Conservation (phyloP, 305 asterid species). For the Galium porrigens region DNA sequence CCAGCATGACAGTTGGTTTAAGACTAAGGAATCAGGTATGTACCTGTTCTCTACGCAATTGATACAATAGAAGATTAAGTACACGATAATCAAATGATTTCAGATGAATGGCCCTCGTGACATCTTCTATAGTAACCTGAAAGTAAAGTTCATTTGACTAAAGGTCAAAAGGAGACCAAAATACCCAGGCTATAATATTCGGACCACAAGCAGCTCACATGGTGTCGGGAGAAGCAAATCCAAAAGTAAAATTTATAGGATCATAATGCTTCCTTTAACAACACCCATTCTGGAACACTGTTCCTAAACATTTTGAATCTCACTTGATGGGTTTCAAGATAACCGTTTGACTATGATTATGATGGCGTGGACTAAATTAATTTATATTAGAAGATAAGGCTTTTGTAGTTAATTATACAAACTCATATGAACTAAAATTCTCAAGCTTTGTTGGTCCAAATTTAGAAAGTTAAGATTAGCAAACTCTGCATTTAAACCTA, state of each 20-base stretch:
- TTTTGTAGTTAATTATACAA: neutral
- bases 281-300: neutral
- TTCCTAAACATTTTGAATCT: neutral
- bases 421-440: neutral
- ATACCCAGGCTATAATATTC: slow-evolving; percentile 2
- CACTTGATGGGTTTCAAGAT: neutral
- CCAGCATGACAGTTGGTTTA: neutral
- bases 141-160: slow-evolving; percentile 18
- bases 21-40: slow-evolving; percentile 5
- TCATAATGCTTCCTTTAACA: neutral
- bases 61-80: slow-evolving; percentile 71
- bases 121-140: slow-evolving; percentile 65
- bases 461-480: neutral
- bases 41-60: slow-evolving; percentile 64
- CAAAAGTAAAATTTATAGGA: neutral
- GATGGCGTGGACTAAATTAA: neutral
- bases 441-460: neutral
- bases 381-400: neutral
- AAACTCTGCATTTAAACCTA: neutral
- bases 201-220: neutral
- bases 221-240: neutral
- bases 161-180: slow-evolving; percentile 16
- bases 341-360: neutral
- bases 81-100: slow-evolving; percentile 88
- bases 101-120: slow-evolving; percentile 55